Conservation (phyloP, 2,329 filamentous ascomycete genomes). For the Fusarium brevicatenulatum region DNA sequence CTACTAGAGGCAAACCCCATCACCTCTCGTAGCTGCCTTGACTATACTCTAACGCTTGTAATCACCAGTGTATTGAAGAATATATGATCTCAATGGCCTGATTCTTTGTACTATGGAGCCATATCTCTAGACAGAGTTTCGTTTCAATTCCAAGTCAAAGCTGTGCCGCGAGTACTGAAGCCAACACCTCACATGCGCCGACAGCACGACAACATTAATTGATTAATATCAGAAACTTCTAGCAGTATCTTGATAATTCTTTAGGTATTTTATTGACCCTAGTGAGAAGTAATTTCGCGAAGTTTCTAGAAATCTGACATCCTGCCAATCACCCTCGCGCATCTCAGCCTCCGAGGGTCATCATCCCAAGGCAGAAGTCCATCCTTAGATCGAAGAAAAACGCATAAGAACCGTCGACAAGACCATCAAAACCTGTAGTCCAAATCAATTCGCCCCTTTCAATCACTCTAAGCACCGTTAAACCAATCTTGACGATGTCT, state of each 20-base stretch:
- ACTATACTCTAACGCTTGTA: rapidly evolving
- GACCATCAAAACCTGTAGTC: neutral
- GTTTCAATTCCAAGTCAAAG: neutral
- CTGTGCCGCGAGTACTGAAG: rapidly evolving
- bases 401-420: neutral
- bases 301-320: neutral
- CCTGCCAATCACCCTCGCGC: neutral
- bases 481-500: neutral
- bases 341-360: neutral
- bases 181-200: too few relatives aligned
- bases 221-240: rapidly evolving
- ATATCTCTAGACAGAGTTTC: rapidly evolving
- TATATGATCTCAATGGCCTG: too few relatives aligned
- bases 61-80: rapidly evolving
- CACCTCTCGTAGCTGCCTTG: neutral
- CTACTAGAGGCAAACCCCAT: rapidly evolving
- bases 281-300: neutral
- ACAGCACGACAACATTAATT: neutral
- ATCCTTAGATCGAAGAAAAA: rapidly evolving
- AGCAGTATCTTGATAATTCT: neutral
- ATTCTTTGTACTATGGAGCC: neutral
- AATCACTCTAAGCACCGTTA: neutral
- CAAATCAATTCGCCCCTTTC: neutral
- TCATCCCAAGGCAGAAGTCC: neutral
- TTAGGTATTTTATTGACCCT: neutral